Evolutionary conservation across 129 eudicot genomes (phyloP).

Genomic region (Artemisia annua): DNA sequence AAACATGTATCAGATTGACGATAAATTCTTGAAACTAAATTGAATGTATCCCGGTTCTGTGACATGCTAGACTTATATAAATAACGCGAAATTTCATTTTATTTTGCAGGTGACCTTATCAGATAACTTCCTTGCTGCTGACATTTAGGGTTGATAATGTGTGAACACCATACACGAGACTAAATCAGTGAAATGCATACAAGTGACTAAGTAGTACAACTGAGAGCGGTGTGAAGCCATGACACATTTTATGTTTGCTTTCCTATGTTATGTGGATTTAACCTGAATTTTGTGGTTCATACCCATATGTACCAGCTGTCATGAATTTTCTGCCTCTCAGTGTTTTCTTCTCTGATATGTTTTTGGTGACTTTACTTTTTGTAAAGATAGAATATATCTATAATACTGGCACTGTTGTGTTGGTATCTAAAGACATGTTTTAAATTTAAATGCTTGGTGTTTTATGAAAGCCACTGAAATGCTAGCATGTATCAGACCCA

Average conservation of each 20-base stretch:
- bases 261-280: slow-evolving; percentile 21
- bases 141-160: slow-evolving; percentile 38
- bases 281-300: slow-evolving; percentile 27
- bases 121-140: slow-evolving; percentile 72
- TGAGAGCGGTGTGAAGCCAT: slow-evolving; percentile 16
- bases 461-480: no score
- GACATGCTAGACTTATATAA: not conserved
- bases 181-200: slow-evolving; percentile 13
- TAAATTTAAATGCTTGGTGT: not conserved
- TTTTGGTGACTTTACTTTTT: not conserved
- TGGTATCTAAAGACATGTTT: slow-evolving; percentile 1
- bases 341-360: not conserved
- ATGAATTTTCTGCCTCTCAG: no score
- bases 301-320: slow-evolving; percentile 5
- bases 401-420: not conserved
- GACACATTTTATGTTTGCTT: slow-evolving; percentile 12
- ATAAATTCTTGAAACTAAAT: not conserved
- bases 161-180: not conserved
- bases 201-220: not conserved
- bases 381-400: slow-evolving; percentile 4
- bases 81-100: not conserved
- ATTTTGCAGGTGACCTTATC: slow-evolving; percentile 60
- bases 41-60: not conserved
- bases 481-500: no score
- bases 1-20: not conserved